These are phyloP conservation scores for Termitomyces sp. DNA, from an alignment of 768 basidiomycete species.

Conservation along the genomic window DNA sequence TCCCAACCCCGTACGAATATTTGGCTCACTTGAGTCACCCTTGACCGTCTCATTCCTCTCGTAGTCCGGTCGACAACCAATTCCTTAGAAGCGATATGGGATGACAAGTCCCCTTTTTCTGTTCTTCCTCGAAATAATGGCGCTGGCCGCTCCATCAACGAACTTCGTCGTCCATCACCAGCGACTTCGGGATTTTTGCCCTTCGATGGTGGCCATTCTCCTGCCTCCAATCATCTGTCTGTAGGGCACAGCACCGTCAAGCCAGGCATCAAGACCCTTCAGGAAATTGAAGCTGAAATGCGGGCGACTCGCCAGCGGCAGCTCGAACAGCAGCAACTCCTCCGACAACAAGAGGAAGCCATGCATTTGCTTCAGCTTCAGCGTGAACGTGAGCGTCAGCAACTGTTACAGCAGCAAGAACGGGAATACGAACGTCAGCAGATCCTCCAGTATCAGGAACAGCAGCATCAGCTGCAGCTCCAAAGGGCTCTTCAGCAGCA, in stretches of 20 bases:
- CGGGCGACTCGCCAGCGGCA: slow-evolving; percentile 35
- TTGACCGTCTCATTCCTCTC: slow-evolving; percentile 5
- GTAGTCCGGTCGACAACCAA: slow-evolving; percentile 34
- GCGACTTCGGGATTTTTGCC: slow-evolving; percentile 33
- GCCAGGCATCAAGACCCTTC: slow-evolving; percentile 53
- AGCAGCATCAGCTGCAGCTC: slow-evolving; percentile 43
- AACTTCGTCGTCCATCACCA: slow-evolving; percentile 26
- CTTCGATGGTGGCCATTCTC: slow-evolving; percentile 20
- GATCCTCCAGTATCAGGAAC: slow-evolving; percentile 42
- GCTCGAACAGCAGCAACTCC: slow-evolving; percentile 28
- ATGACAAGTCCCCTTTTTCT: slow-evolving; percentile 73
- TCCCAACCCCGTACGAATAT: slow-evolving; percentile 21
- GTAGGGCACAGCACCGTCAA: slow-evolving; percentile 27
- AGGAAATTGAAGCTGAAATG: slow-evolving; percentile 86
- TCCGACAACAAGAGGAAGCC: slow-evolving; percentile 33
- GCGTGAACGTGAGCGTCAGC: slow-evolving; percentile 29
- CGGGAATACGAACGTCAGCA: slow-evolving; percentile 36
- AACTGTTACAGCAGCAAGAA: slow-evolving; percentile 8
- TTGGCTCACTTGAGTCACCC: slow-evolving; percentile 3
- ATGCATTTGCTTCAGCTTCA: slow-evolving; percentile 24
- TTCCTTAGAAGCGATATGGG: slow-evolving; percentile 75
- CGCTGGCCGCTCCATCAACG: slow-evolving; percentile 33
- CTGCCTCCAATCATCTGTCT: slow-evolving; percentile 23
- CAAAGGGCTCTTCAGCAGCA: slow-evolving; percentile 43
- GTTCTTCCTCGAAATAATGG: slow-evolving; percentile 55